A percentile compares a stretch with the other conserved stretches of the same genome.
Conservation (phyloP, 345 rosid genomes). For the Ricinus communis region DNA sequence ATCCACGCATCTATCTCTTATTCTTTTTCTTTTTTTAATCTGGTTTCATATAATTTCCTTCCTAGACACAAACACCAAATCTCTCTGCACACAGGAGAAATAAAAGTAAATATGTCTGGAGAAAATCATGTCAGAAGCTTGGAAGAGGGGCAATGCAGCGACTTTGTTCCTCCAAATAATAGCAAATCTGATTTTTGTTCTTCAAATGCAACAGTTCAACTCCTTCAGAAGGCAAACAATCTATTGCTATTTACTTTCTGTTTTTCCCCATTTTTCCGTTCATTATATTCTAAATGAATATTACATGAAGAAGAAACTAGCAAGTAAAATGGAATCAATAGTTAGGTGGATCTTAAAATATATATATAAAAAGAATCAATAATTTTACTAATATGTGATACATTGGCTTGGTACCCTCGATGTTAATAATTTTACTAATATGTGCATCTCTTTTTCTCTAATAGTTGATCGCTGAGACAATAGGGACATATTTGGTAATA, state of each 20-base stretch:
- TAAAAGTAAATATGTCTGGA: background rate
- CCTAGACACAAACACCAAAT: background rate
- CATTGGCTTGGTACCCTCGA: no score
- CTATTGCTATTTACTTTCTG: background rate
- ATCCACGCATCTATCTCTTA: background rate
- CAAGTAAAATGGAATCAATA: no score
- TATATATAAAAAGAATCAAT: no score
- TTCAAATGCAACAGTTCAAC: background rate
- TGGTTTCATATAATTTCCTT: background rate
- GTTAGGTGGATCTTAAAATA: no score
- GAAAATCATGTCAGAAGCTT: background rate
- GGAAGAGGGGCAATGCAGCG: conserved; percentile 2
- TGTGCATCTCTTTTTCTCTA: background rate
- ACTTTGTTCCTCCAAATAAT: background rate
- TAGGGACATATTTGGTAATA: conserved; percentile 27
- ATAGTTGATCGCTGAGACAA: conserved; percentile 26
- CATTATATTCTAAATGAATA: no score
- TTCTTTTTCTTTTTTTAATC: no score
- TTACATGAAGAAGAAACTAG: no score
- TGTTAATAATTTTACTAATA: background rate
- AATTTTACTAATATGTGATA: no score
- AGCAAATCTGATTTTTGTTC: background rate
- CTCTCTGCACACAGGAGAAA: no score
- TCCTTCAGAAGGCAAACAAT: conserved; percentile 17
- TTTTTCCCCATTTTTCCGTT: background rate